phyloP scores from a whole-genome alignment of 768 basidiomycete species.

The Hydnomerulius pinastri region DNA sequence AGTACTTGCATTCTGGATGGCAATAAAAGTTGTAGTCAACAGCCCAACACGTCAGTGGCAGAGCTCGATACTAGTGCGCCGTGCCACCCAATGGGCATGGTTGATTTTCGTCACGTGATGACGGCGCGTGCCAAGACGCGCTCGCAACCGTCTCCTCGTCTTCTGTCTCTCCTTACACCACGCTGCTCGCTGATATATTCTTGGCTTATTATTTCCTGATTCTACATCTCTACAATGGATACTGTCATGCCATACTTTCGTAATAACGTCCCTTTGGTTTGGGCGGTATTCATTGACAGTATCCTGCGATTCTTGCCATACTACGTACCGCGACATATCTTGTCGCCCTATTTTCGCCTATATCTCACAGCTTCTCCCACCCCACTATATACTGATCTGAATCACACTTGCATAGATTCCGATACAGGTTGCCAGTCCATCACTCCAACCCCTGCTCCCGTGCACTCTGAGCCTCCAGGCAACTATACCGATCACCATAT shows the following conservation, averaged over 20 bases:
- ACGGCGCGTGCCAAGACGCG: slow-evolving; percentile 16
- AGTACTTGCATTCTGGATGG: too few species aligned
- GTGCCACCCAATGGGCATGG: not conserved
- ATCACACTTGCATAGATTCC: too few species aligned
- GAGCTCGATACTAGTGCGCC: too few species aligned
- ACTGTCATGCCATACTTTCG: slow-evolving; percentile 17
- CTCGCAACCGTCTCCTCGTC: too few species aligned
- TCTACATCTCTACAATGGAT: not conserved
- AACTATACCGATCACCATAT: not conserved
- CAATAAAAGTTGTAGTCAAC: not conserved
- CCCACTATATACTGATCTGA: too few species aligned
- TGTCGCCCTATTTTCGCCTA: slow-evolving; percentile 10
- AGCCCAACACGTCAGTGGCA: too few species aligned
- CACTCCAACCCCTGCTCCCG: too few species aligned
- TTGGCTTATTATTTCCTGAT: not conserved
- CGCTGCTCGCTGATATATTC: not conserved
- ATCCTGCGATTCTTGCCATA: slow-evolving; percentile 11
- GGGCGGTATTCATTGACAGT: slow-evolving; percentile 13
- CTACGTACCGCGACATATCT: slow-evolving; percentile 6
- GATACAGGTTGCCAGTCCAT: too few species aligned
- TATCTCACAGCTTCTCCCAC: slow-evolving; percentile 5
- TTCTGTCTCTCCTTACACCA: not conserved
- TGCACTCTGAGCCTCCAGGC: not conserved
- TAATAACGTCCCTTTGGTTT: too few species aligned
- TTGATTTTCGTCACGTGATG: slow-evolving; percentile 24